A percentile compares a stretch with the other conserved stretches of the same genome.
phyloP scores from a whole-genome alignment of 108 stramenopile species.

The Discostella stelligeroides region DNA sequence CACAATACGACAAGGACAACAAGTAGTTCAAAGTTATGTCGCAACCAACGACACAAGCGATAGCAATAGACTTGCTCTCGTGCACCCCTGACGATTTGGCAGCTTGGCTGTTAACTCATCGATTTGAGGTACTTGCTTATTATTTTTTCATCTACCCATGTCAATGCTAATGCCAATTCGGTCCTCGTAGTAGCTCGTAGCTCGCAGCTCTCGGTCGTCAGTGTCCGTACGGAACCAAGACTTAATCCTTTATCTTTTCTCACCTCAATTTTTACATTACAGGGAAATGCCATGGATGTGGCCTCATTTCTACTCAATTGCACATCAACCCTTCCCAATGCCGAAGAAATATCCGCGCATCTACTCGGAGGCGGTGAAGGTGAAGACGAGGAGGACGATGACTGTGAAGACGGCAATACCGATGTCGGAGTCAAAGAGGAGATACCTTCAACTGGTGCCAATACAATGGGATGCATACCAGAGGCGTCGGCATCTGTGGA shows the following conservation, averaged over 20 bases:
- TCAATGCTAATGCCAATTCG: no score
- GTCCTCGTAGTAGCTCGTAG: no score
- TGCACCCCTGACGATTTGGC: conserved; percentile 38
- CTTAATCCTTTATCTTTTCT: no score
- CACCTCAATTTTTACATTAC: not conserved
- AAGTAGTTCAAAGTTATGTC: no score
- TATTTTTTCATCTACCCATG: no score
- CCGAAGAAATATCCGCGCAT: conserved; percentile 42
- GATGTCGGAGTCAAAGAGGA: conserved; percentile 1
- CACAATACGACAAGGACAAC: no score
- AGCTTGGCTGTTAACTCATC: conserved; percentile 31
- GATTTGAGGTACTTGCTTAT: conserved; percentile 52
- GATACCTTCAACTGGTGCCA: no score
- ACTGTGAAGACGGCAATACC: not conserved
- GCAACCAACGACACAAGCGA: not conserved
- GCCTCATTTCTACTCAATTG: conserved; percentile 47
- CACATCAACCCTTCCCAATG: conserved; percentile 46
- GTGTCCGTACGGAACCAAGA: no score
- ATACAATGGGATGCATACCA: no score
- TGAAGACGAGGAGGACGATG: conserved; percentile 11
- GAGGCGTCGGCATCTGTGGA: not conserved
- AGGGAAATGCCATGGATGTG: conserved; percentile 43
- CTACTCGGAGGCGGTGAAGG: conserved; percentile 31
- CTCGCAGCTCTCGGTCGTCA: no score
- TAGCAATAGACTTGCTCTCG: conserved; percentile 25